Conservation (phyloP, 1,139 yeast species). For the Yamadazyma sp. region DNA sequence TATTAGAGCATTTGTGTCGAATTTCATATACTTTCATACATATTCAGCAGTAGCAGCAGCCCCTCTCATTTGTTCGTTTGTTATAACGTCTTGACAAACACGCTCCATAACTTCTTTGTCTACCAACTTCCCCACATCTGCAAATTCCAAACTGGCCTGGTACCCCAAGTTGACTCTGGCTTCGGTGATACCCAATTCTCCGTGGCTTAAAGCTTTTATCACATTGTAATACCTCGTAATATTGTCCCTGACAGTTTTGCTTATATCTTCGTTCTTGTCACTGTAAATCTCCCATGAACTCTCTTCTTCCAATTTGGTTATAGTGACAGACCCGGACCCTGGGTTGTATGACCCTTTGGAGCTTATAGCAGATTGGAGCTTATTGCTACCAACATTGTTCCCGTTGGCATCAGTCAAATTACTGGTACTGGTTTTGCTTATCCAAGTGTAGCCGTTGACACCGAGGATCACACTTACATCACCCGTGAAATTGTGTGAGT, state of each 20-base stretch:
- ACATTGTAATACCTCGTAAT: conserved; percentile 87
- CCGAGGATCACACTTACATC: conserved; percentile 88
- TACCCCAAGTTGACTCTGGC: conserved; percentile 77
- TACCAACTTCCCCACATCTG: conserved; percentile 70
- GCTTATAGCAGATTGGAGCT: conserved; percentile 38
- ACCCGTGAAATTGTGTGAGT: conserved; percentile 84
- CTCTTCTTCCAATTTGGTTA: conserved; percentile 89
- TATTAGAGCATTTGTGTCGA: conserved; percentile 21
- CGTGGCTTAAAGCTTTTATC: conserved; percentile 72
- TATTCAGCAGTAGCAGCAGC: conserved; percentile 2
- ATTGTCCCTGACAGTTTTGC: conserved; percentile 61
- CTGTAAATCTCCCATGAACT: conserved; percentile 95
- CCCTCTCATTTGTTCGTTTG: conserved; percentile 76
- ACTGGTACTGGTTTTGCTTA: conserved; percentile 61
- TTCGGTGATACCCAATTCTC: conserved; percentile 86
- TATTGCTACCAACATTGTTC: conserved; percentile 25
- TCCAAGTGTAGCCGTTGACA: conserved; percentile 93
- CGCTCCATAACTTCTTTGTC: conserved; percentile 73
- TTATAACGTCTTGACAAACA: conserved; percentile 74
- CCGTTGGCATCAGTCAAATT: conserved; percentile 7
- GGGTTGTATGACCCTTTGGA: conserved; percentile 52
- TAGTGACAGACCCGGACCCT: conserved; percentile 64
- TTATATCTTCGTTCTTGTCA: conserved; percentile 77
- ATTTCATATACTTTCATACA: conserved; percentile 2
- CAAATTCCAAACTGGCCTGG: conserved; percentile 83